Conservation (phyloP, 2,329 filamentous ascomycete species). For the Tolypocladium paradoxum region DNA sequence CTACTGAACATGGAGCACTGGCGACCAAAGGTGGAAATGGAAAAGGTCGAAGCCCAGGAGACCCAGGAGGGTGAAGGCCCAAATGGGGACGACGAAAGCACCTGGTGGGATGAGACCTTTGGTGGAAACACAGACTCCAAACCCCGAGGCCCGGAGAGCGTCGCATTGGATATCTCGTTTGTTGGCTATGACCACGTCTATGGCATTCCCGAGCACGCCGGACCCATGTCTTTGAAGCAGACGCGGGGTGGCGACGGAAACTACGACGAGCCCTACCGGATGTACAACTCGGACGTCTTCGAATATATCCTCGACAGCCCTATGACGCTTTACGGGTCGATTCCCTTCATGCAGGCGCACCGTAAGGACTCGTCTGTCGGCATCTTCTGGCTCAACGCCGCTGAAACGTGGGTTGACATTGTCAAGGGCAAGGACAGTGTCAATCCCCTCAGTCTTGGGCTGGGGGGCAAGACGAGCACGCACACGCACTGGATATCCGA, state of each 20-base stretch:
- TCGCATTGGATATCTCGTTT: slow-evolving; percentile 86
- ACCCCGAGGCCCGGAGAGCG: slow-evolving; percentile 85
- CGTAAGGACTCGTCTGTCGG: slow-evolving; percentile 87
- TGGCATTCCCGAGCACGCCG: slow-evolving; percentile 88
- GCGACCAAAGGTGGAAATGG: slow-evolving; percentile 70
- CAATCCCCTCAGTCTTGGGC: slow-evolving; percentile 69
- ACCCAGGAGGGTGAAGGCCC: slow-evolving; percentile 32
- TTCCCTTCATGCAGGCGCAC: slow-evolving; percentile 97
- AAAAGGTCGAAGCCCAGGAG: slow-evolving; percentile 42
- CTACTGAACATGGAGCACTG: slow-evolving; percentile 92
- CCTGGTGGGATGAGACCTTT: slow-evolving; percentile 97
- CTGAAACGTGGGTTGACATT: slow-evolving; percentile 96
- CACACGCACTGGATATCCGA: slow-evolving; percentile 97
- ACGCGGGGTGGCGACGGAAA: slow-evolving; percentile 82
- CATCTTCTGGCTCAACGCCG: slow-evolving; percentile 94
- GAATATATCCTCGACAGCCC: slow-evolving; percentile 95
- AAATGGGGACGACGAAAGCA: slow-evolving; percentile 63
- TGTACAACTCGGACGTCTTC: slow-evolving; percentile 96
- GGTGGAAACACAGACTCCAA: slow-evolving; percentile 93
- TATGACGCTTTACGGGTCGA: slow-evolving; percentile 96
- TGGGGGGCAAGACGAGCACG: slow-evolving; percentile 59
- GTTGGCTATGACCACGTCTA: slow-evolving; percentile 86
- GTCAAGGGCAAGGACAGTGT: slow-evolving; percentile 63
- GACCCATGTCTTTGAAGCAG: slow-evolving; percentile 76
- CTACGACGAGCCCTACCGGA: slow-evolving; percentile 78